Conservation (phyloP, 1,284 basidiomycete genomes). For the Trametes sp. region DNA sequence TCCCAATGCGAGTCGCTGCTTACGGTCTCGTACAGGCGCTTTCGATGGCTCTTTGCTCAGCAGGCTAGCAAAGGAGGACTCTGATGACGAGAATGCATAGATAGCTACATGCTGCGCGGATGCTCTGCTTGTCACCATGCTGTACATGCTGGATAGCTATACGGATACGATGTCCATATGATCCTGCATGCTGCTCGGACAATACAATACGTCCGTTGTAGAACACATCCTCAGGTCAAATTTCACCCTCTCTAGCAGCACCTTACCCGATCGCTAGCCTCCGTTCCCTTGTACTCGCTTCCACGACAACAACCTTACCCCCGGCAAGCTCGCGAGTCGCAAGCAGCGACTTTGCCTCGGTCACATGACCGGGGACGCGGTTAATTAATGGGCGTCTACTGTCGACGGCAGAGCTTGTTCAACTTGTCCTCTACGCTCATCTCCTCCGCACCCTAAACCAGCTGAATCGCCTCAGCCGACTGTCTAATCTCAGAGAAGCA, state of each 20-base stretch:
- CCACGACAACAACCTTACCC: background rate
- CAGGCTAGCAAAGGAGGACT: conserved; percentile 32
- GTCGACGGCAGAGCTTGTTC: conserved; percentile 15
- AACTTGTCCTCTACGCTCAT: conserved; percentile 21
- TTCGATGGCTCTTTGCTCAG: conserved; percentile 36
- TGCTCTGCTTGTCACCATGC: background rate
- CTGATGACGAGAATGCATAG: conserved; percentile 34
- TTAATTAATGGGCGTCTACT: conserved; percentile 23
- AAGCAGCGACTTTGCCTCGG: conserved; percentile 11
- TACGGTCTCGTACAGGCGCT: conserved; percentile 23
- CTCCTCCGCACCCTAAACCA: background rate
- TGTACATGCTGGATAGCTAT: background rate
- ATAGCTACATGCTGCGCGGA: background rate
- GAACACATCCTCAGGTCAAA: too few species aligned
- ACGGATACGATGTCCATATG: background rate
- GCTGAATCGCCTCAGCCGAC: background rate
- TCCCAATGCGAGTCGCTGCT: background rate
- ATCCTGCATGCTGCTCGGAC: too few species aligned
- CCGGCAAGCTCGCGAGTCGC: too few species aligned
- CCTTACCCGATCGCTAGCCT: too few species aligned
- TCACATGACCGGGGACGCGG: conserved; percentile 24
- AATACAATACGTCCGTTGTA: too few species aligned
- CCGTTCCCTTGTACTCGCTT: background rate
- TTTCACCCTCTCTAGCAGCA: too few species aligned
- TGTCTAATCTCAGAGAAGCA: too few species aligned